phyloP scores from a whole-genome alignment of 495 filamentous ascomycete genomes.

The Aspergillus saccharolyticus region DNA sequence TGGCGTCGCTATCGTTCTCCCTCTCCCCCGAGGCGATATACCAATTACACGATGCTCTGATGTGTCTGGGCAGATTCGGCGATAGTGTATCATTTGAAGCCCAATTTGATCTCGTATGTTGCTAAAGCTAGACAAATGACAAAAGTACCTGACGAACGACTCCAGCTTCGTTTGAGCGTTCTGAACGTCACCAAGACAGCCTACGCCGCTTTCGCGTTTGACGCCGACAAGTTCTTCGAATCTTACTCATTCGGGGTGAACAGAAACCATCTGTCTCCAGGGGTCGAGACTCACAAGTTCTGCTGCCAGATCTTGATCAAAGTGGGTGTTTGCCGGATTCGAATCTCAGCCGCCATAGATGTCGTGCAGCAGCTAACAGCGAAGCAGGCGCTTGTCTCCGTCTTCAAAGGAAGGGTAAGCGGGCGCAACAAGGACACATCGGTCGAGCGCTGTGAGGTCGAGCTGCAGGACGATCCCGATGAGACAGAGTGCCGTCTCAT shows the following conservation, averaged over 20 bases:
- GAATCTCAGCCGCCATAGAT: neutral
- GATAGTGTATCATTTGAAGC: conserved; percentile 87
- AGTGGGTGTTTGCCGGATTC: conserved; percentile 18
- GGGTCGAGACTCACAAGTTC: conserved; percentile 49
- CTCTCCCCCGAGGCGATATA: conserved; percentile 68
- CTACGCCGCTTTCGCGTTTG: conserved; percentile 76
- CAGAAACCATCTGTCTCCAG: conserved; percentile 14
- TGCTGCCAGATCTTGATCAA: conserved; percentile 72
- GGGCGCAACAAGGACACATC: conserved; percentile 71
- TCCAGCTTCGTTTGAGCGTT: conserved; percentile 71
- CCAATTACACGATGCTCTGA: conserved; percentile 74
- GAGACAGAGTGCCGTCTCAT: conserved; percentile 73
- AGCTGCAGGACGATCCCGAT: conserved; percentile 66
- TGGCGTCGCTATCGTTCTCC: conserved; percentile 74
- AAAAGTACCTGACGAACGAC: too few species aligned
- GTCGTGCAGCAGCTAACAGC: neutral
- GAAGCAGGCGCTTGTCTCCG: conserved; percentile 61
- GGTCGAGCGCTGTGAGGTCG: conserved; percentile 83
- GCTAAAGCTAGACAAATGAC: too few species aligned
- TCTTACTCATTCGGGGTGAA: conserved; percentile 49
- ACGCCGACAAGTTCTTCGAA: conserved; percentile 72
- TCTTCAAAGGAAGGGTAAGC: conserved; percentile 60
- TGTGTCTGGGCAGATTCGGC: conserved; percentile 87
- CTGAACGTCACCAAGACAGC: conserved; percentile 92
- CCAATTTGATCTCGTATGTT: conserved; percentile 60